Evolutionary conservation across 371 early-diverging fungal genomes (phyloP).

Genomic region (Saksenaea vasiformis): DNA sequence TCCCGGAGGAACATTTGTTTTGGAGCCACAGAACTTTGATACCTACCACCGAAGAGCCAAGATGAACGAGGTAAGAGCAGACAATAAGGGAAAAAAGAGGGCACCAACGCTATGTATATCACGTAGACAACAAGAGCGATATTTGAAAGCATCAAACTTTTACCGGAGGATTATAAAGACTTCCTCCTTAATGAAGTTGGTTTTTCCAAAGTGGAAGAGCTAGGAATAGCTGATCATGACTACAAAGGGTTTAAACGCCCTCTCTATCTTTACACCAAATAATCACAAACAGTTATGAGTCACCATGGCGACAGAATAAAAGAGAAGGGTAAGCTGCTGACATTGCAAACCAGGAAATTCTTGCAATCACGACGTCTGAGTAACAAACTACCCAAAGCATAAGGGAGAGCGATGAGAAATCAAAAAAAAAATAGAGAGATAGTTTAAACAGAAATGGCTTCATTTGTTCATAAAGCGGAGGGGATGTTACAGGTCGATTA

Average conservation of each 20-base stretch:
- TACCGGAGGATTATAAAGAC: constrained; percentile 38
- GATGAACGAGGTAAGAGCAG: constrained; percentile 19
- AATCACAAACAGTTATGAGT: neutral
- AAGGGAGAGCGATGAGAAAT: too few species aligned
- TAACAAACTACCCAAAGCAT: too few species aligned
- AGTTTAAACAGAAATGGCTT: too few species aligned
- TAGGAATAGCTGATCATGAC: constrained; percentile 25
- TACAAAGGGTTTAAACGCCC: constrained; percentile 22
- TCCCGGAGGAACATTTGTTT: constrained; percentile 65
- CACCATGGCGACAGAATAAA: neutral
- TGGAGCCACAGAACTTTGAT: constrained; percentile 73
- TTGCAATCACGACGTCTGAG: too few species aligned
- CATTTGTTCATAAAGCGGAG: too few species aligned
- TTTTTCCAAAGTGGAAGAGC: constrained; percentile 17
- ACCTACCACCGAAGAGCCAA: constrained; percentile 58
- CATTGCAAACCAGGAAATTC: too few species aligned
- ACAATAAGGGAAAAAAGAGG: neutral
- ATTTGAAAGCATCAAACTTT: constrained; percentile 28
- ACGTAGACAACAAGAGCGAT: constrained; percentile 18
- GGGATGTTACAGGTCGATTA: too few species aligned
- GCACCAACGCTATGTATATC: neutral
- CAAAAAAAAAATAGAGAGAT: too few species aligned
- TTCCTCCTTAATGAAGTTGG: constrained; percentile 36
- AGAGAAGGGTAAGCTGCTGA: too few species aligned
- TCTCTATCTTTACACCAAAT: constrained; percentile 14